Percentiles rank a stretch among this genome's conserved stretches.
phyloP scores from a whole-genome alignment of 352 stramenopile genomes.

The Halophytophthora polymorphica region DNA sequence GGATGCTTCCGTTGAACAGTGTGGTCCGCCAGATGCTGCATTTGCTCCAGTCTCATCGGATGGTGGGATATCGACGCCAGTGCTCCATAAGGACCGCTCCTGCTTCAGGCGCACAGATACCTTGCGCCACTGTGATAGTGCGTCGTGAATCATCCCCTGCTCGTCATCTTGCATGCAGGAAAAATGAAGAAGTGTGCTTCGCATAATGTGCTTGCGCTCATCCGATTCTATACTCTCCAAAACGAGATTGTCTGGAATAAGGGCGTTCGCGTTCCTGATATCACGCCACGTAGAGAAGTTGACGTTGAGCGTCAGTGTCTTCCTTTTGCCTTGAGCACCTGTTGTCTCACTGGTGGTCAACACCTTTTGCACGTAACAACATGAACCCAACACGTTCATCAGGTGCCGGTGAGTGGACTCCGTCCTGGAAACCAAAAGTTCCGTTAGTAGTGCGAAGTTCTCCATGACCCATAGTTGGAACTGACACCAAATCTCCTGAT shows the following conservation, averaged over 20 bases:
- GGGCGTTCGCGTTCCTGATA: background rate
- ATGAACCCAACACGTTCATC: slow-evolving; percentile 51
- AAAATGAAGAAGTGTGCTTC: too few species aligned
- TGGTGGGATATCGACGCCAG: too few species aligned
- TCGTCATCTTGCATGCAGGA: too few species aligned
- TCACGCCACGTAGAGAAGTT: slow-evolving; percentile 34
- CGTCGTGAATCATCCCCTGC: too few species aligned
- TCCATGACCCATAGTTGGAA: slow-evolving; percentile 82
- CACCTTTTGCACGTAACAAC: slow-evolving; percentile 30
- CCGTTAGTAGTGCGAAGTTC: slow-evolving; percentile 56
- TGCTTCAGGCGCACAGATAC: too few species aligned
- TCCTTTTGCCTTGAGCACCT: slow-evolving; percentile 25
- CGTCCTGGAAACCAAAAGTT: slow-evolving; percentile 62
- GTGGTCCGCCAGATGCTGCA: background rate
- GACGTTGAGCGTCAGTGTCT: slow-evolving; percentile 19
- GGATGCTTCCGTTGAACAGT: too few species aligned
- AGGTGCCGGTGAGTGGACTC: slow-evolving; percentile 58
- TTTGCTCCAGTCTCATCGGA: too few species aligned
- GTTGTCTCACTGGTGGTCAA: background rate
- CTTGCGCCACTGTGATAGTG: too few species aligned
- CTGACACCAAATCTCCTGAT: slow-evolving; percentile 62
- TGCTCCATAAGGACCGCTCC: too few species aligned
- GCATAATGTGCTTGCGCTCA: too few species aligned
- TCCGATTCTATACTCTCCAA: too few species aligned
- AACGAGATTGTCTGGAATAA: too few species aligned